Evolutionary conservation across 768 basidiomycete species (phyloP), one percentile per base, ranked within the genome.

Genomic region (Termitomyces sp.): DNA sequence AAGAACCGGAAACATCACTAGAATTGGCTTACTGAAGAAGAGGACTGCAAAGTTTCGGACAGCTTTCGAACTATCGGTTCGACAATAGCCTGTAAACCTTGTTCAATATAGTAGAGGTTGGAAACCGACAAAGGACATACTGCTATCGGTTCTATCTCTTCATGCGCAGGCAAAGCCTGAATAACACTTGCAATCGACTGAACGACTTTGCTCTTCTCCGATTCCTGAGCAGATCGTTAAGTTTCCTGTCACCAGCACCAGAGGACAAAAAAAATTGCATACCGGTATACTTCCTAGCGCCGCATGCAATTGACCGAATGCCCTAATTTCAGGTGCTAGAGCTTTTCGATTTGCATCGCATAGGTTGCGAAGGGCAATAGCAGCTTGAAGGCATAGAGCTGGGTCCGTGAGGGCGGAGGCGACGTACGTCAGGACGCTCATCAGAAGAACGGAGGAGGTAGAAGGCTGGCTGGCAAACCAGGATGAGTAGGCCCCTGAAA

Each of bases 181-280:
- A 97, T 90, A 3, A 98, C 93, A 61, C 94, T 96, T 1, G 93
- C 86, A 52, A 98, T 95, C 0, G 90, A 92, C 68, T 97, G 91
- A 45, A 97, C 75, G 1, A 97, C 91, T 72, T 95, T 97, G 63
- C 85, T 83, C 72, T 90, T 91, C 71, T 96, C 94, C 22, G 87
- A 84, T 64, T 92, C 90, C 87, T 91, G 63, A 24, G 3, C 3
- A 14, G 55, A 50, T 13, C 0, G 4, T 48, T 24, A 47, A 10
- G 24, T 1, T 26, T 13, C 32, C 4, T 30, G 26, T 24, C 5
- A 16, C 3, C 30, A 9, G 6, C 5, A 16, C 3, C 30, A 9
- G 6, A 56, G 9, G 36, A 46, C 16, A 5, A 18, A 18, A 22
- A 12, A 46, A 14, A 1, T 8, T 20, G 37, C 47, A 33, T 34